phyloP scores from a whole-genome alignment of 306 rosid genomes.

The Pachyrhizus erosus region DNA sequence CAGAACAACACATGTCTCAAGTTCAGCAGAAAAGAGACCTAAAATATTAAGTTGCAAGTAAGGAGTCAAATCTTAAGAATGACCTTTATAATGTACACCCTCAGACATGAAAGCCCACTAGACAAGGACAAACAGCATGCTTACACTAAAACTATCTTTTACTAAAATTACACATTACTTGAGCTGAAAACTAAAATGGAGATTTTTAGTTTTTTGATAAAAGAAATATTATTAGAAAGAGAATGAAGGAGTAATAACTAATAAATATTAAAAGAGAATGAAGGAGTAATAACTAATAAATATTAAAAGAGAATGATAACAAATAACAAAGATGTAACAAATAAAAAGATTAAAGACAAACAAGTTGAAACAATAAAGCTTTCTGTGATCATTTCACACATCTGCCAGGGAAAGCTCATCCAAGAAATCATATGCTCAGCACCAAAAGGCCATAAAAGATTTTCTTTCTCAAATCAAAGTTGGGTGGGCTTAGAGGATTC shows the following conservation, averaged over 20 bases:
- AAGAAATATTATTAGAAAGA: background rate
- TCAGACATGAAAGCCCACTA: background rate
- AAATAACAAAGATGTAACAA: background rate
- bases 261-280: background rate
- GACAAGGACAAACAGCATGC: background rate
- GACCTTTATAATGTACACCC: background rate
- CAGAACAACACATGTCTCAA: constrained; percentile 22
- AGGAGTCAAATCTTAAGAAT: constrained; percentile 3
- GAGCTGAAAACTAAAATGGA: background rate
- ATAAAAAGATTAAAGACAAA: background rate
- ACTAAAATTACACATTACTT: background rate
- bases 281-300: no score
- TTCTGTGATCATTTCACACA: background rate
- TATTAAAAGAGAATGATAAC: background rate
- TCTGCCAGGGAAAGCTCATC: background rate
- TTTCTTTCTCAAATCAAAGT: background rate
- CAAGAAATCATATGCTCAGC: background rate
- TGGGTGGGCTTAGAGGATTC: no score
- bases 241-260: background rate
- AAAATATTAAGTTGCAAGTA: constrained; percentile 12
- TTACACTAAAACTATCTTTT: background rate
- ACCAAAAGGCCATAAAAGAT: background rate
- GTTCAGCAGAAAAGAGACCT: constrained; percentile 6
- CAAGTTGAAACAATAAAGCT: background rate
- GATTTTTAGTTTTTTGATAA: background rate